Evolutionary conservation across 2,329 filamentous ascomycete genomes (phyloP), one percentile per base, ranked within the genome.

Genomic region (Fusarium dlaminii): DNA sequence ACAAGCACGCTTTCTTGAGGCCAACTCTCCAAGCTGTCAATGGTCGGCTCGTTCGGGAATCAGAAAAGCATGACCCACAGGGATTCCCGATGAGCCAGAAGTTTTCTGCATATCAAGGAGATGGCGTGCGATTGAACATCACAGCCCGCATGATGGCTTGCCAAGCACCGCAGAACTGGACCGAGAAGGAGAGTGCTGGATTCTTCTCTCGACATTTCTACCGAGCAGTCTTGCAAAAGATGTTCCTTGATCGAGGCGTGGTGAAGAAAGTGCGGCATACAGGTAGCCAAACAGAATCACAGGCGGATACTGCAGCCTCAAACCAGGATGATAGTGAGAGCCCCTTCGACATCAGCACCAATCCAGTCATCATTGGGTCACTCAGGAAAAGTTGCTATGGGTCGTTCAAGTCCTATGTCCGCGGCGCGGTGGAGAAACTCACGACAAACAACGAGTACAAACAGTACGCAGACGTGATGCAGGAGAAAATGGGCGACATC

Each of bases 101-200:
- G 20, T 86, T 98, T 55, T 87, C 79, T 82, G 90, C 81, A 8
- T 89, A 92, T 76, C 82, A 85, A 27, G 84, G 83, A 22, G 85
- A 87, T 14, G 94, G 95, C 6, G 87, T 98, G 52, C 89, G 94
- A 30, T 87, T 98, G 65, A 98, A 99, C 82, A 98, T 98, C 80
- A 99, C 96, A 8, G 95, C 96, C 2, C 90, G 96, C 49, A 98
- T 98, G 93, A 98, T 98, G 96, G 96, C 96, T 6, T 95, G 97
- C 56, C 96, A 99, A 84, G 96, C 96, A 13, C 95, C 96, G 4
- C 88, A 91, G 68, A 99, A 99, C 84, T 99, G 96, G 96, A 93
- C 93, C 5, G 86, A 87, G 30, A 85, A 88, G 34, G 95, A 98
- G 69, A 97, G 94, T 80, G 92, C 95, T 58, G 87, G 86, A 13